Base-by-base conservation (phyloP, 2,329 filamentous ascomycete genomes). In the Microcyclosporella mali region DNA sequence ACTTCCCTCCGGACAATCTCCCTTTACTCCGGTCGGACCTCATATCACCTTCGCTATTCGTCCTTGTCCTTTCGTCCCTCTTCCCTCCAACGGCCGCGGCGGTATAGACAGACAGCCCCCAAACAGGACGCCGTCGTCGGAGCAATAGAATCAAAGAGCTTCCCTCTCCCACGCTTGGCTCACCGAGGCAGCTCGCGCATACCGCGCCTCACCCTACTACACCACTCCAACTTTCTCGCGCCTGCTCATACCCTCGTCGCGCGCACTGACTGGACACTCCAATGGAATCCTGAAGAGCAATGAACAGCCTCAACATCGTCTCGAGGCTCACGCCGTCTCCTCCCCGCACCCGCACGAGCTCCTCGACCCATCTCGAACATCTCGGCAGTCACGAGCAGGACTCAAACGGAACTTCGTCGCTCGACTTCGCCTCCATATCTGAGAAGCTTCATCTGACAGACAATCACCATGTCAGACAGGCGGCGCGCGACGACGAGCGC, bases 231-330 rank as follows among this genome's bases (percentile, higher is more conserved):
- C 32, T 15, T 34, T 4, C 8, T 34, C 32, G 9, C 32, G 12
- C 32, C 15, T 15, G 32, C 32, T 15, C 32, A 36, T 21, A 36
- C 33, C 17, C 21, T 12, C 16, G 16, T 30, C 35, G 18, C 39
- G 18, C 33, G 18, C 32, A 35, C 36, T 27, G n/a, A 2, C 4
- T 32, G 6, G 11, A 19, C n/a, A n/a, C 19, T 40, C 40, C 44
- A 33, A 52, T 52, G 49, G 49, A 44, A 46, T 36, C 39, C 41
- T 38, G 28, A 38, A 36, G 28, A 35, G 85, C 77, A 70, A 95
- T 95, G 90, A 95, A 95, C 81, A 94, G 89, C 60, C 75, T 95
- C 73, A 94, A 92, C 72, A 87, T 95, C 66, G 80, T 95, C 66
- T 92, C 88, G 61, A 81, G 86, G 65, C 78, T 81, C 62, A 77